These are phyloP conservation scores for Lagenidium giganteum DNA, from an alignment of 352 stramenopile species.

Conservation along the genomic window DNA sequence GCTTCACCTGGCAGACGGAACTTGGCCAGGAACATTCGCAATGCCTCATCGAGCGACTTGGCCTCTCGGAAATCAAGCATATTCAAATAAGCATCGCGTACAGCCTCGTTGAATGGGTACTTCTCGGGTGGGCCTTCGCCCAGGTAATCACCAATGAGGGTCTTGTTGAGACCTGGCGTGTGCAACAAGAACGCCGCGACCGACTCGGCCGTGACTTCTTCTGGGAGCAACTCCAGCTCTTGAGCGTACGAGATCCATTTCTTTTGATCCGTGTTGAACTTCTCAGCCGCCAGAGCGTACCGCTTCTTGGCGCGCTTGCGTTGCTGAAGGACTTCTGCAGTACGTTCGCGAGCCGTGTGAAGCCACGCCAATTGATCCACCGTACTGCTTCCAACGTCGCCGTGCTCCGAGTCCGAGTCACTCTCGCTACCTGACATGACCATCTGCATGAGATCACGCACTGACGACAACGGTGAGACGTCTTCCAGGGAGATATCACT, in stretches of 20 bases:
- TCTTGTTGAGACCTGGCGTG: slow-evolving; percentile 91
- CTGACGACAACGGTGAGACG: slow-evolving; percentile 79
- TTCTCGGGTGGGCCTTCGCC: slow-evolving; percentile 93
- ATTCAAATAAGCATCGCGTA: slow-evolving; percentile 81
- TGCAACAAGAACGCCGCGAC: slow-evolving; percentile 93
- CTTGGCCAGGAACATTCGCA: slow-evolving; percentile 91
- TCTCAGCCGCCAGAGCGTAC: slow-evolving; percentile 84
- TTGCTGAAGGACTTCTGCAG: slow-evolving; percentile 86
- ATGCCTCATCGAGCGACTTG: slow-evolving; percentile 82
- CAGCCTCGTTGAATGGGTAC: slow-evolving; percentile 93
- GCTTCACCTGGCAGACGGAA: slow-evolving; percentile 98
- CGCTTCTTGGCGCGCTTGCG: slow-evolving; percentile 90
- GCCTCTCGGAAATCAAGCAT: slow-evolving; percentile 94
- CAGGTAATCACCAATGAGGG: slow-evolving; percentile 95
- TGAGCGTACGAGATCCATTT: slow-evolving; percentile 89
- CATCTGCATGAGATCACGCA: slow-evolving; percentile 79
- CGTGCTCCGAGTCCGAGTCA: slow-evolving; percentile 64
- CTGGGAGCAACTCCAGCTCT: slow-evolving; percentile 79
- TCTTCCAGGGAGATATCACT: slow-evolving; percentile 65
- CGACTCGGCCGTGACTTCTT: slow-evolving; percentile 76
- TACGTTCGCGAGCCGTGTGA: slow-evolving; percentile 79
- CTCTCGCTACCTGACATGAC: slow-evolving; percentile 78
- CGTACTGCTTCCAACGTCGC: slow-evolving; percentile 23
- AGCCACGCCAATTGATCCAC: slow-evolving; percentile 72
- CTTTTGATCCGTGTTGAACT: slow-evolving; percentile 95